Evolutionary conservation across 805 yeast genomes (phyloP), one percentile per base, ranked within the genome.

Genomic region (Kluyveromyces starmeri): DNA sequence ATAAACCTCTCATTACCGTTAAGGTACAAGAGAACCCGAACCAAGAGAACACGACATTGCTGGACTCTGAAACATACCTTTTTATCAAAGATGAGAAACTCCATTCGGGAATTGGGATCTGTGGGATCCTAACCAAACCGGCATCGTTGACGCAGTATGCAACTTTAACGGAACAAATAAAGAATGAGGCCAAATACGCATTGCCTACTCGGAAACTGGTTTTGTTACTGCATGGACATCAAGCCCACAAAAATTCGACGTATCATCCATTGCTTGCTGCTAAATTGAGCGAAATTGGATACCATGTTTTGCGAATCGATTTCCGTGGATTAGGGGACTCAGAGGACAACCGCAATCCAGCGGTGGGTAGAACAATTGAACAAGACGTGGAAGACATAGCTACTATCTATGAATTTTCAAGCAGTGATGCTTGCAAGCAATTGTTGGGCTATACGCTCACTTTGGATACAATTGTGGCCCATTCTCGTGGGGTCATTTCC

Each of bases 281-380:
- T 18, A 59, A 57, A 17, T 53, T 88, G 36, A 76, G 86, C 2
- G 68, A 69, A 11, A 53, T 70, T 39, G 94, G 94, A 0, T 62
- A 74, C 37, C 74, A 67, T 50, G 71, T 80, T 3, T 65, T 84
- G 32, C 63, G 96, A 43, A 76, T 86, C 45, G 96, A 88, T 56
- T 86, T 88, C 48, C 67, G 96, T 36, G 82, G 80, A 5, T 79
- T 92, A 55, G 97, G 96, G 1, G 74, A 71, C 38, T 83, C 94
- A 3, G 78, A 71, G 16, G 76, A 42, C 3, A 51, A 51, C 38
- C 38, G 35, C 9, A 53, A 50, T 23, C 39, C 39, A 0, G 34
- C 23, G 1, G 31, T 34, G 1, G 89, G 88, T 0, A 65, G 96
- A 34, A 59, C 69, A 0, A 51, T 86, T 4, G 56, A 51, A 0